Base-by-base conservation (phyloP, 352 stramenopile species). In the Globisporangium nagaii region DNA sequence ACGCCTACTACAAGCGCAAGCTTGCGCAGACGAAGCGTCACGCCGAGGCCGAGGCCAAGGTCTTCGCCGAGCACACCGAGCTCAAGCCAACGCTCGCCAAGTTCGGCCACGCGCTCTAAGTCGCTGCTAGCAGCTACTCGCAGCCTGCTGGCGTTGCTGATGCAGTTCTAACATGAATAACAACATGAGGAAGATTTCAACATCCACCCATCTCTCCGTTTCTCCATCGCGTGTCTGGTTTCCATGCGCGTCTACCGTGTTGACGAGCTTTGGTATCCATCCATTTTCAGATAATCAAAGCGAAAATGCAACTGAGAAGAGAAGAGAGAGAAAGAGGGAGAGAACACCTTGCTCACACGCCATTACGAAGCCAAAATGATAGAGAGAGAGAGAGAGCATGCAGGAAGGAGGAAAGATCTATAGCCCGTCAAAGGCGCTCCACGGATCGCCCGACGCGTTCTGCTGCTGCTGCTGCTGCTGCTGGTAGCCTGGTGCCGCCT, bases 1-100 rank as follows among this genome's bases (percentile, higher is more conserved):
- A 98, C 65, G 96, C 94, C 63, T 99, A 95, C 82, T 99, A 98
- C 88, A 93, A 97, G 75, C 95, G 98, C 75, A 99, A 99, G 87
- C 66, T 90, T 31, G 83, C 82, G 39, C 80, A 93, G 74, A 63
- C 72, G 63, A 98, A 98, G 88, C 93, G 85, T 56, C 71, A 81
- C 49, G 73, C 68, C 60, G 82, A 91, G 52, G 78, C 93, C 41
- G 89, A 88, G 61, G 77, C 79, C 71, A 97, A 98, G 85, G 95
- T 96, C 36, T 87, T 79, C 57, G 52, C 74, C 63, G 81, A 90
- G 56, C 84, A 93, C 71, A 73, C 75, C 56, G 82, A 89, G 68
- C 79, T 93, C 70, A 90, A 91, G 77, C 84, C 84, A 25, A 90
- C 79, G 63, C 72, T 94, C 62, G 79, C 79, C 53, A 83, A 83